Evolutionary conservation across 139 green algal genomes (phyloP), one percentile per base, ranked within the genome.

Genomic region (Eudorina sp.): DNA sequence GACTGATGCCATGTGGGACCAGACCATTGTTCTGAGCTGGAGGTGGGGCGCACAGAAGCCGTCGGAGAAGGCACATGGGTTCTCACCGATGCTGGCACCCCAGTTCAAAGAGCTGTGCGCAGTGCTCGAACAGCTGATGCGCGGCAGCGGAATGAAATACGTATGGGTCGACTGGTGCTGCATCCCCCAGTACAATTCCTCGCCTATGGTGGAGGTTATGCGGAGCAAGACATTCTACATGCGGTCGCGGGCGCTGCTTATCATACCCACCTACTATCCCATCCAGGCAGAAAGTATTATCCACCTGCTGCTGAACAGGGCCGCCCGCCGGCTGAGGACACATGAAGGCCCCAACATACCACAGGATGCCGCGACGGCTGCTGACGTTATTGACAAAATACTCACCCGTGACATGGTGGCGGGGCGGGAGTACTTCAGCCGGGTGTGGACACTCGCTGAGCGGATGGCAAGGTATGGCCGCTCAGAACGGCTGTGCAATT

Each of bases 151-250:
- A 40, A 43, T 76, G 0, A 2, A 64, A 29, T 76, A 51, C 43
- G 60, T 76, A 4, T 86, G 80, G 80, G 48, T 86, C 41, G 80
- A 86, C 60, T 86, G 80, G 80, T 77, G 60, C 80, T 86, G 80
- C 9, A 60, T 86, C 41, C 80, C 80, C 4, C 80, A 86, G 58
- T 86, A 86, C 58, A 62, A 43, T 29, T 34, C 36, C 6, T 25
- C 27, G 16, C 19, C 60, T 43, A 86, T 86, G 60, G 60, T 86
- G 34, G 80, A 86, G 40, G 62, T 86, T 27, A 72, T 86, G 80
- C 80, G 80, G 5, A 60, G 36, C n/a, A 86, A 86, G 80, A n/a
- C 43, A 4, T 68, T 83, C 18, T 83, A 68, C 51, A 53, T 36
- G 23, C 48, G 48, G 16, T 48, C 75, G 23, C 48, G 75, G 11